Percentiles rank a stretch among this genome's conserved stretches.
phyloP scores from a whole-genome alignment of 1,284 basidiomycete genomes.

The Cutaneotrichosporon cutaneum region DNA sequence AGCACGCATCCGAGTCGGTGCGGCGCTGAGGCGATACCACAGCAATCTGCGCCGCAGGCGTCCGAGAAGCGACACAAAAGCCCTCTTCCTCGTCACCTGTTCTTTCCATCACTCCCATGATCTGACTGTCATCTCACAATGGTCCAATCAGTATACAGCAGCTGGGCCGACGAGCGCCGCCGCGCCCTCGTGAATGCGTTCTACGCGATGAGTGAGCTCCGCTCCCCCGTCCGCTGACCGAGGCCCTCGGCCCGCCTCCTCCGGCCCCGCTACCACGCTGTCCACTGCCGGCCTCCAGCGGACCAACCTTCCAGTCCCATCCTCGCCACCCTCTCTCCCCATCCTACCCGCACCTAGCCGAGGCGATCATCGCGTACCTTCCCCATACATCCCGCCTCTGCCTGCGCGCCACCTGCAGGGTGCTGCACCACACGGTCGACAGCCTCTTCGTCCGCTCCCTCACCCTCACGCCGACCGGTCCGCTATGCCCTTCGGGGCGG shows the following conservation, averaged over 20 bases:
- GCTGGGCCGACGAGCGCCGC: too few relatives aligned
- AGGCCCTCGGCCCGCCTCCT: background rate
- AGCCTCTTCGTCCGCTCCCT: background rate
- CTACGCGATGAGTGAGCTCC: too few relatives aligned
- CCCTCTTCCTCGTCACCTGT: background rate
- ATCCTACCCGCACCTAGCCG: background rate
- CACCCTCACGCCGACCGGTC: background rate
- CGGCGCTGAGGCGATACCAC: background rate
- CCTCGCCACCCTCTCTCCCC: background rate
- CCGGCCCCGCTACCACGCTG: background rate
- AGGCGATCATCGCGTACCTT: background rate
- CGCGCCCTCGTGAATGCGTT: too few relatives aligned
- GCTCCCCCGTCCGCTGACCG: too few relatives aligned
- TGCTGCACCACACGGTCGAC: background rate
- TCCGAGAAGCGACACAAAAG: background rate
- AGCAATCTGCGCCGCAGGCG: background rate
- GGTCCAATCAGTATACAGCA: too few relatives aligned
- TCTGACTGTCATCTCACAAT: too few relatives aligned
- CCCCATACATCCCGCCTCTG: background rate
- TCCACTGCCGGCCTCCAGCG: background rate
- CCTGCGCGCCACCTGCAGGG: background rate
- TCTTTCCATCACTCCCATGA: too few relatives aligned
- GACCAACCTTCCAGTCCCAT: background rate
- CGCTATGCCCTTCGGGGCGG: background rate
- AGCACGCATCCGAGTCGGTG: background rate